These are phyloP conservation scores for Periconia sp. DNA, from an alignment of 2,329 filamentous ascomycete species.

Conservation along the genomic window DNA sequence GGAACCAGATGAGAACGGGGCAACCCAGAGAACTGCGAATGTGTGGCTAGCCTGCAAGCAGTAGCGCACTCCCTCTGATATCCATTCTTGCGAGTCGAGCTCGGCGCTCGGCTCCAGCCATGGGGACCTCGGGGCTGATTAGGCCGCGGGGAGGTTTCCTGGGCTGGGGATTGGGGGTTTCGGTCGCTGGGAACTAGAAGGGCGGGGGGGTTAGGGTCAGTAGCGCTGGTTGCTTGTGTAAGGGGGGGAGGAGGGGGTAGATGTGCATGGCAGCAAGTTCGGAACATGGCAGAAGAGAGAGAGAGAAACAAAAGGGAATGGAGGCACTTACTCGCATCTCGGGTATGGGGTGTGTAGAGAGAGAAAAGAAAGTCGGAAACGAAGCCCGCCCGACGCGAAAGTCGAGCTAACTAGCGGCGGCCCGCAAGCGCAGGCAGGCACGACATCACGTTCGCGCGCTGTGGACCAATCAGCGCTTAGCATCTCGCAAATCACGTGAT, in stretches of 20 bases:
- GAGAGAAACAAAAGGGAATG: neutral
- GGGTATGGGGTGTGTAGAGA: constrained; percentile 8
- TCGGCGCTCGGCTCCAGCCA: constrained; percentile 6
- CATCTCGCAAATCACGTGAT: too few relatives aligned
- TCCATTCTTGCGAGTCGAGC: constrained; percentile 19
- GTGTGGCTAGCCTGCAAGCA: constrained; percentile 12
- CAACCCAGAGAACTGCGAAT: constrained; percentile 2
- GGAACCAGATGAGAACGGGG: neutral
- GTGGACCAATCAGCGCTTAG: neutral
- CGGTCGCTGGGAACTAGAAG: constrained; percentile 21
- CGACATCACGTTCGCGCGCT: constrained; percentile 15
- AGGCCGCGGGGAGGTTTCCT: constrained; percentile 13
- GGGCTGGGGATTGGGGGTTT: constrained; percentile 15
- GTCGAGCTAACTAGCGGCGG: too few relatives aligned
- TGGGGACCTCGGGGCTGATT: constrained; percentile 14
- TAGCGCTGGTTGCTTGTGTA: neutral
- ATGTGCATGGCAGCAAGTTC: neutral
- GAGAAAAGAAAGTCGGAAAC: constrained; percentile 10
- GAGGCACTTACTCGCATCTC: constrained; percentile 16
- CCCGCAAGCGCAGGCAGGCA: too few relatives aligned
- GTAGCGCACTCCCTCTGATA: constrained; percentile 25
- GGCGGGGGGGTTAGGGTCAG: neutral
- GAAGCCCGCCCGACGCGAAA: too few relatives aligned
- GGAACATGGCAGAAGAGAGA: neutral
- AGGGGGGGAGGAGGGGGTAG: neutral